A percentile compares a stretch with the other conserved stretches of the same genome.
These are phyloP conservation scores for Cadophora malorum DNA, from an alignment of 2,329 filamentous ascomycete species.

Conservation along the genomic window DNA sequence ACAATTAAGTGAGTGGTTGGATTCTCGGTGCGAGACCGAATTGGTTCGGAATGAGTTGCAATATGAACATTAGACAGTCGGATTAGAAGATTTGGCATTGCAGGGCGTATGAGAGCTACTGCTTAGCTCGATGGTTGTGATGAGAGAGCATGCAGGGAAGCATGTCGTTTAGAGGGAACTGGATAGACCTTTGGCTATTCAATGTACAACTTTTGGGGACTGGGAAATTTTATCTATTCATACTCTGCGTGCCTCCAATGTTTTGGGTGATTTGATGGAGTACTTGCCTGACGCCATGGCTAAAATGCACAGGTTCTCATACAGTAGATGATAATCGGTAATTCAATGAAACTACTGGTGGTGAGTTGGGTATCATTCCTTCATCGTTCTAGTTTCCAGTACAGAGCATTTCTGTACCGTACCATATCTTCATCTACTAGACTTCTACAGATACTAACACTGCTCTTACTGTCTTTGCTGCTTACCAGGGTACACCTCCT, in stretches of 20 bases:
- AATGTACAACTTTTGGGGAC: conserved; percentile 9
- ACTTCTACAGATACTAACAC: too few relatives aligned
- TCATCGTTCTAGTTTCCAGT: background rate
- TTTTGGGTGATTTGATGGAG: background rate
- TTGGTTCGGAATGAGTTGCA: background rate
- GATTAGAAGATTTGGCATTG: conserved; percentile 3
- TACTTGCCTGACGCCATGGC: background rate
- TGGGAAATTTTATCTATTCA: background rate
- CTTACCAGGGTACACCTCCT: too few relatives aligned
- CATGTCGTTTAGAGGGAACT: background rate
- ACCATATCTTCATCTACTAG: too few relatives aligned
- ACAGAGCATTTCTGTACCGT: background rate
- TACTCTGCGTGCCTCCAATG: background rate
- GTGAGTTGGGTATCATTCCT: background rate
- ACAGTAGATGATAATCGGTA: too few relatives aligned
- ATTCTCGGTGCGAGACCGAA: too few relatives aligned
- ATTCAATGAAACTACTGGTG: too few relatives aligned
- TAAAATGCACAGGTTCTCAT: background rate
- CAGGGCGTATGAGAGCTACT: background rate
- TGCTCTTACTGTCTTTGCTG: too few relatives aligned
- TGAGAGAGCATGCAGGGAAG: background rate
- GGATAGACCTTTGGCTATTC: conserved; percentile 1
- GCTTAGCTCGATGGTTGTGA: conserved; percentile 6
- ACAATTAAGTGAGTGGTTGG: too few relatives aligned
- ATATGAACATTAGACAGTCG: background rate